phyloP scores from a whole-genome alignment of 176 grass and related monocot species.

The Musa itinerans region DNA sequence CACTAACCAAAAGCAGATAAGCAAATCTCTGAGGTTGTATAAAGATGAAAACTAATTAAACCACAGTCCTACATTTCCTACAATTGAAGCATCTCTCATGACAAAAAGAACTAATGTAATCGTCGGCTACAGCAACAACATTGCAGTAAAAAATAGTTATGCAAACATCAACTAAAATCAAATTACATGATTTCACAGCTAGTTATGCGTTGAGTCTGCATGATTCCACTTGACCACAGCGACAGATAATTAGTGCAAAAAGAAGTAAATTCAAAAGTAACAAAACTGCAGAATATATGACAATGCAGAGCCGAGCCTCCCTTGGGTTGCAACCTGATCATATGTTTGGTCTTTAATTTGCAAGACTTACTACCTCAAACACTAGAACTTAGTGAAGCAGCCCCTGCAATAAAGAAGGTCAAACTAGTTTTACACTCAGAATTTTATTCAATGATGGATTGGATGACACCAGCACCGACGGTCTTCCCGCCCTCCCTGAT shows the following conservation, averaged over 20 bases:
- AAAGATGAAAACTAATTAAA: background rate
- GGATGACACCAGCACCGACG: conserved; percentile 1
- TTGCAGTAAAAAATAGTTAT: background rate
- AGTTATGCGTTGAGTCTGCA: background rate
- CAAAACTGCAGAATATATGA: conserved; percentile 1
- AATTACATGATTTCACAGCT: background rate
- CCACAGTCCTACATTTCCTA: background rate
- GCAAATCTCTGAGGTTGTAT: background rate
- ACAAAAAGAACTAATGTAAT: background rate
- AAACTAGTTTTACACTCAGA: background rate
- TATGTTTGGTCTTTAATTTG: conserved; percentile 11
- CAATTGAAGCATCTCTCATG: background rate
- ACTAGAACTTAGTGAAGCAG: background rate
- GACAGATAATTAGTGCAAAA: background rate
- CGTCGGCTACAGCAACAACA: background rate
- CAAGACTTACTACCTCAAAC: background rate
- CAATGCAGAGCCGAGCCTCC: background rate
- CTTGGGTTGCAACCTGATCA: background rate
- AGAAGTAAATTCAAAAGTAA: background rate
- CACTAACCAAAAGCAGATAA: background rate
- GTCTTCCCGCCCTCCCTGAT: conserved; percentile 15
- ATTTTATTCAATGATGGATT: conserved; percentile 10
- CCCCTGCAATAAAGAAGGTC: background rate
- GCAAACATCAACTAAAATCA: background rate
- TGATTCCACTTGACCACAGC: background rate